Conservation (phyloP, 78 protist genomes). For the Neovahlkampfia damariscottae region DNA sequence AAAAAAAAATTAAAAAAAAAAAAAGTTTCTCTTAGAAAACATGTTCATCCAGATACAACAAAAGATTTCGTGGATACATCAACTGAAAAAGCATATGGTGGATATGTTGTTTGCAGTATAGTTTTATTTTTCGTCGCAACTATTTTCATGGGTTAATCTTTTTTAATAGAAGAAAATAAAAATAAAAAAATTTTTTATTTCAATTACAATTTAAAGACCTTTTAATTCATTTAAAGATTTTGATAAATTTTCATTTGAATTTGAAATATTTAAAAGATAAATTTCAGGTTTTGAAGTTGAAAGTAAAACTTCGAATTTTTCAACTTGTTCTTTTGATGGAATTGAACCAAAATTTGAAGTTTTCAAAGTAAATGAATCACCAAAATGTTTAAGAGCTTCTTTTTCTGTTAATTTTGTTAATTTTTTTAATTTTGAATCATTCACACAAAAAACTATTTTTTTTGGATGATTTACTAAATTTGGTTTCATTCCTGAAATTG, state of each 20-base stretch:
- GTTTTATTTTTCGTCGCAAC: neutral
- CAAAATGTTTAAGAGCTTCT: too few relatives aligned
- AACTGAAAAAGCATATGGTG: neutral
- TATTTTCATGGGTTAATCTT: neutral
- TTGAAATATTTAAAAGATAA: too few relatives aligned
- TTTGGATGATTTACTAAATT: neutral
- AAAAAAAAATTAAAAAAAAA: neutral
- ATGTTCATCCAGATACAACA: neutral
- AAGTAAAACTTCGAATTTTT: too few relatives aligned
- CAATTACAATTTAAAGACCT: too few relatives aligned
- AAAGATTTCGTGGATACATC: neutral
- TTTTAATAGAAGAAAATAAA: neutral
- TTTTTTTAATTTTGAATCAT: neutral
- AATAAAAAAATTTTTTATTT: neutral
- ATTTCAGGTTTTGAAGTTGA: too few relatives aligned
- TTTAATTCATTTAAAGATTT: too few relatives aligned
- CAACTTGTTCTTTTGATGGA: too few relatives aligned
- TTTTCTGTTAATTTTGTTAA: too few relatives aligned
- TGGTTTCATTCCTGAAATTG: too few relatives aligned
- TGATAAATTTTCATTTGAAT: too few relatives aligned
- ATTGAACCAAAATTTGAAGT: too few relatives aligned
- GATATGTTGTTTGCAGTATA: neutral
- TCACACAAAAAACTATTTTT: neutral
- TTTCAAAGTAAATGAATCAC: too few relatives aligned
- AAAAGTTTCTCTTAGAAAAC: neutral